phyloP scores from a whole-genome alignment of 495 filamentous ascomycete species.

The Hyphodiscus hymeniophilus region DNA sequence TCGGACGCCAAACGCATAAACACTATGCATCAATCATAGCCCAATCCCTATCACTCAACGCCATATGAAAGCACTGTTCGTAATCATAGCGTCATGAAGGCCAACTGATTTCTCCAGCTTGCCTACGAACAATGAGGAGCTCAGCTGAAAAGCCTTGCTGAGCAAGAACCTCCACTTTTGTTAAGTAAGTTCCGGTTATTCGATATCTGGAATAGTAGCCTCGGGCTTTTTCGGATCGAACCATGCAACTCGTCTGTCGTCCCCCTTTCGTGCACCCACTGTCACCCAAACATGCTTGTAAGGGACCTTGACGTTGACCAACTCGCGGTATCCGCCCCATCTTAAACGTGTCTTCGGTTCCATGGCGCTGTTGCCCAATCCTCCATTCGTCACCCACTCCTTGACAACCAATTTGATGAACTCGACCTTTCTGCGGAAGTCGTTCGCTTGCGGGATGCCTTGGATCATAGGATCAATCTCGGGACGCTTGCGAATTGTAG shows the following conservation, averaged over 20 bases:
- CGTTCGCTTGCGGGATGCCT: conserved; percentile 63
- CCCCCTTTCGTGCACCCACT: conserved; percentile 68
- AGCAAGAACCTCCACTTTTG: too few species aligned
- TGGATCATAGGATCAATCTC: conserved; percentile 51
- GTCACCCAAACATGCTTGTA: conserved; percentile 77
- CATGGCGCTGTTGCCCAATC: conserved; percentile 54
- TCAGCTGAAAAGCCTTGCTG: too few species aligned
- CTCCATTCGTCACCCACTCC: conserved; percentile 64
- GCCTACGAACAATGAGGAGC: too few species aligned
- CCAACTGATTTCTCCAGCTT: too few species aligned
- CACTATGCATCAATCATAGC: conserved; percentile 14
- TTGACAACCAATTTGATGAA: conserved; percentile 64
- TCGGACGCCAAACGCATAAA: conserved; percentile 14
- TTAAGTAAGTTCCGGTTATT: conserved; percentile 10
- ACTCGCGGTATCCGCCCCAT: conserved; percentile 63
- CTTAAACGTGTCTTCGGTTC: conserved; percentile 41
- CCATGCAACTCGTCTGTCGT: conserved; percentile 43
- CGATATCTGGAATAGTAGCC: conserved; percentile 39
- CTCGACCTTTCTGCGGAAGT: conserved; percentile 68
- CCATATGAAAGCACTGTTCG: not conserved
- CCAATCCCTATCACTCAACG: not conserved
- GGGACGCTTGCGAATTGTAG: conserved; percentile 32
- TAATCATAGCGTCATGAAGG: not conserved
- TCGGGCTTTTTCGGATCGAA: conserved; percentile 42
- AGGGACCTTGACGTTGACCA: conserved; percentile 44